phyloP scores from a whole-genome alignment of 129 eudicot genomes.

The Ambrosia artemisiifolia region DNA sequence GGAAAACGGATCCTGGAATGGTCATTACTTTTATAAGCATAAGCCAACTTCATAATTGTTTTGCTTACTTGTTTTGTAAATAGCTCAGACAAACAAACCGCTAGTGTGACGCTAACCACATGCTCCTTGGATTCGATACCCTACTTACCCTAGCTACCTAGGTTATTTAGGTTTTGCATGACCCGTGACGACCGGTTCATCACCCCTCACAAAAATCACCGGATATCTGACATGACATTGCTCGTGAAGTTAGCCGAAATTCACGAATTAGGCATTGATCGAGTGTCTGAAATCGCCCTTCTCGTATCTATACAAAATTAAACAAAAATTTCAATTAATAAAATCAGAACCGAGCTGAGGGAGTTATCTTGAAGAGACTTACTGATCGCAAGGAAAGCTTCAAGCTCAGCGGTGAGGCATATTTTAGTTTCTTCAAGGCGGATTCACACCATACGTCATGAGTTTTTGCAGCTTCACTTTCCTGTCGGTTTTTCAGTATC shows the following conservation, averaged over 20 bases:
- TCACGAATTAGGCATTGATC: conserved; percentile 74
- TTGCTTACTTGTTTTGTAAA: no score
- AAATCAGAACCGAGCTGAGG: background rate
- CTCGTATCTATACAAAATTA: conserved; percentile 56
- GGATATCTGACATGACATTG: conserved; percentile 51
- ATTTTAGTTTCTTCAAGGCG: conserved; percentile 54
- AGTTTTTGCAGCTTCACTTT: conserved; percentile 59
- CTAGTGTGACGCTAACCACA: no score
- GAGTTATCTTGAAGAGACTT: conserved; percentile 24
- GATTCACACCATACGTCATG: conserved; percentile 58
- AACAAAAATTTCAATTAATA: background rate
- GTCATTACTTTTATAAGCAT: no score
- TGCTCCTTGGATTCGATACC: no score
- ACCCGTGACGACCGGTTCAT: no score
- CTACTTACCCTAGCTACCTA: no score
- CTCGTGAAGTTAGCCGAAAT: conserved; percentile 66
- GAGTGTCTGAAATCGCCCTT: conserved; percentile 81
- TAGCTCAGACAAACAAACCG: no score
- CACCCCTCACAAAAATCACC: conserved; percentile 75
- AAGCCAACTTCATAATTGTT: no score
- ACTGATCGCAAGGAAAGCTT: conserved; percentile 81
- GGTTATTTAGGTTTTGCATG: no score
- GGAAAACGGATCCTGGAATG: no score
- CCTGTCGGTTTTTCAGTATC: conserved; percentile 30
- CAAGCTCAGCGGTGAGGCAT: conserved; percentile 80